These are phyloP conservation scores for Pythium oligandrum DNA, from an alignment of 352 stramenopile genomes.

Conservation along the genomic window DNA sequence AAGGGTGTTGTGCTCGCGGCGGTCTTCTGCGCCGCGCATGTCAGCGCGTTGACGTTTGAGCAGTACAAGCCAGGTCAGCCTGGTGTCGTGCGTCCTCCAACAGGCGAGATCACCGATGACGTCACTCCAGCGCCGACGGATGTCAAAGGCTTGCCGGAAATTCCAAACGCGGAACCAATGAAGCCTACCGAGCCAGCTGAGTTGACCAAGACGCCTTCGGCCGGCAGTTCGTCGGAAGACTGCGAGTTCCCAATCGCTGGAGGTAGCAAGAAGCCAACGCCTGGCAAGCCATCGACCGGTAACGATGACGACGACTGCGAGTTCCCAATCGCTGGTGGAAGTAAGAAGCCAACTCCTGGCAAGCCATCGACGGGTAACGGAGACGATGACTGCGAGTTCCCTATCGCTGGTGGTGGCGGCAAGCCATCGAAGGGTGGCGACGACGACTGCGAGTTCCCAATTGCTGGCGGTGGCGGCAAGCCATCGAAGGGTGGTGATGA, in stretches of 20 bases:
- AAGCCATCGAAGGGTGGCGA: constrained; percentile 14
- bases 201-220: constrained; percentile 12
- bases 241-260: constrained; percentile 29
- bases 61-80: constrained; percentile 9
- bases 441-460: constrained; percentile 20
- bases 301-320: constrained; percentile 23
- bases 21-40: constrained; percentile 42
- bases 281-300: constrained; percentile 7
- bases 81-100: constrained; percentile 7
- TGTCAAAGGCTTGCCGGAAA: constrained; percentile 11
- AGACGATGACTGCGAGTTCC: constrained; percentile 4
- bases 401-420: background rate
- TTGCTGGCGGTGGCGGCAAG: constrained; percentile 1
- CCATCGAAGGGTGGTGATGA: background rate
- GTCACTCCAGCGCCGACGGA: constrained; percentile 16
- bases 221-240: constrained; percentile 22
- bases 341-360: background rate
- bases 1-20: constrained; percentile 50
- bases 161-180: background rate
- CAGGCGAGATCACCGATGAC: constrained; percentile 10
- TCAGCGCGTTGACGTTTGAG: constrained; percentile 53
- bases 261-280: background rate
- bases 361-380: background rate
- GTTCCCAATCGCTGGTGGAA: constrained; percentile 10
- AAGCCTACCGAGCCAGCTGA: background rate